Conservation (phyloP, 2,329 filamentous ascomycete genomes). For the Colletotrichum aenigma region DNA sequence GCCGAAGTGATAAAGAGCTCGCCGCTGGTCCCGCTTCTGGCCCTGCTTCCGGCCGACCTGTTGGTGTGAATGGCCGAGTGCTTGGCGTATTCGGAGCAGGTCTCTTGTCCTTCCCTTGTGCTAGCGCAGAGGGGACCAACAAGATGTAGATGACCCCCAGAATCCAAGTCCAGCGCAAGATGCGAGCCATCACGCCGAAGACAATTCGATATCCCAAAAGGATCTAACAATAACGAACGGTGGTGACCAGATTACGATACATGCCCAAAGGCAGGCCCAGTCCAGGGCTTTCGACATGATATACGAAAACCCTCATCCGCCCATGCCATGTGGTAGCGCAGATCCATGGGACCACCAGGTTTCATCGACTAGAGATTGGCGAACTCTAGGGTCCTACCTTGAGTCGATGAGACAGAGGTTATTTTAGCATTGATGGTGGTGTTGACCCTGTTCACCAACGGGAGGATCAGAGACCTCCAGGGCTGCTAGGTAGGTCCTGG, state of each 20-base stretch:
- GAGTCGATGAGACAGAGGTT: slow-evolving; percentile 10
- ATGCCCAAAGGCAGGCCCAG: accelerated
- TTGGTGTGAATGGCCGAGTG: neutral
- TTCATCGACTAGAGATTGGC: neutral
- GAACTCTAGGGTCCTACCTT: neutral
- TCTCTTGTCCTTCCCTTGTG: neutral
- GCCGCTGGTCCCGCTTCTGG: neutral
- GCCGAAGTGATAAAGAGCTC: accelerated
- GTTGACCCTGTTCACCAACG: neutral
- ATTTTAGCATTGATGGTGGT: slow-evolving; percentile 15
- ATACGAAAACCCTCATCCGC: neutral
- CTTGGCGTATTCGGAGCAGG: neutral
- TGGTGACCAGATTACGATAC: neutral
- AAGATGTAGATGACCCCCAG: neutral
- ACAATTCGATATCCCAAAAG: no score
- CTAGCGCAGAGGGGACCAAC: neutral
- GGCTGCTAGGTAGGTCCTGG: neutral
- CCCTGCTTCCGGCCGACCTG: neutral
- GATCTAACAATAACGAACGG: neutral
- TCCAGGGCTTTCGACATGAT: neutral
- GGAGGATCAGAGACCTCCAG: neutral
- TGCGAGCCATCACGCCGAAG: neutral
- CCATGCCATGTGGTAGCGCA: neutral
- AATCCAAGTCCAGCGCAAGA: neutral
- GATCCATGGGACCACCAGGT: neutral